Percentiles rank a stretch among this genome's conserved stretches.
phyloP scores from a whole-genome alignment of 1,139 yeast species.

The Candida glucosophila region DNA sequence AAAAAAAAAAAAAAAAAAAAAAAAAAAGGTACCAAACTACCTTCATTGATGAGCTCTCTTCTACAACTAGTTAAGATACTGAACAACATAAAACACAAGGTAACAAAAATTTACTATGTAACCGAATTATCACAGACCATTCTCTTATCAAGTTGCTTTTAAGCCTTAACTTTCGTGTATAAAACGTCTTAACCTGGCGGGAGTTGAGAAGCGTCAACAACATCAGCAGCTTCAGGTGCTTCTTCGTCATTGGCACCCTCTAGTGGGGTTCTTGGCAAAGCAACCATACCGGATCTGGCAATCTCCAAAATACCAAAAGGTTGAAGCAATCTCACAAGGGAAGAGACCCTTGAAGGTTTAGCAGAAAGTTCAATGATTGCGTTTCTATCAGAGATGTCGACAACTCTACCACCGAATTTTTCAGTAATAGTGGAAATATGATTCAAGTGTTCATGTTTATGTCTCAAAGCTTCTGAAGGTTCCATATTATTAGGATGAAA shows the following conservation, averaged over 20 bases:
- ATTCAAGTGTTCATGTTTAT: conserved; percentile 81
- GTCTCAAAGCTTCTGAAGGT: conserved; percentile 88
- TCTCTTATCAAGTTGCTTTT: not conserved
- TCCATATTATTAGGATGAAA: conserved; percentile 87
- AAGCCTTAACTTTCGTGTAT: not conserved
- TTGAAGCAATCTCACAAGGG: conserved; percentile 79
- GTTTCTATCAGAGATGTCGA: conserved; percentile 87
- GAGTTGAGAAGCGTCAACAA: conserved; percentile 71
- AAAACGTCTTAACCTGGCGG: conserved; percentile 73
- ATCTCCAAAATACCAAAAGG: conserved; percentile 96
- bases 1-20: not conserved
- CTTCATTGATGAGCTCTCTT: not conserved
- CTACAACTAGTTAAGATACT: conserved; percentile 1
- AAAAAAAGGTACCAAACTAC: not conserved
- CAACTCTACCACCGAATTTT: conserved; percentile 88
- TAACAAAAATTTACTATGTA: not conserved
- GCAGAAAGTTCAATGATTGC: conserved; percentile 93
- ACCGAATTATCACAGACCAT: too few relatives aligned
- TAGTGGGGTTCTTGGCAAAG: conserved; percentile 90
- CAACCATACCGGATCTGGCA: conserved; percentile 98
- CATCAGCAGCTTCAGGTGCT: conserved; percentile 54
- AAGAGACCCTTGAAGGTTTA: conserved; percentile 80
- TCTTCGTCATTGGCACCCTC: conserved; percentile 45
- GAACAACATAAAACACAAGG: too few relatives aligned
- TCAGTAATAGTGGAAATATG: conserved; percentile 73